These are phyloP conservation scores for Aspergillus piperis DNA, from an alignment of 2,329 filamentous ascomycete species.

Conservation along the genomic window DNA sequence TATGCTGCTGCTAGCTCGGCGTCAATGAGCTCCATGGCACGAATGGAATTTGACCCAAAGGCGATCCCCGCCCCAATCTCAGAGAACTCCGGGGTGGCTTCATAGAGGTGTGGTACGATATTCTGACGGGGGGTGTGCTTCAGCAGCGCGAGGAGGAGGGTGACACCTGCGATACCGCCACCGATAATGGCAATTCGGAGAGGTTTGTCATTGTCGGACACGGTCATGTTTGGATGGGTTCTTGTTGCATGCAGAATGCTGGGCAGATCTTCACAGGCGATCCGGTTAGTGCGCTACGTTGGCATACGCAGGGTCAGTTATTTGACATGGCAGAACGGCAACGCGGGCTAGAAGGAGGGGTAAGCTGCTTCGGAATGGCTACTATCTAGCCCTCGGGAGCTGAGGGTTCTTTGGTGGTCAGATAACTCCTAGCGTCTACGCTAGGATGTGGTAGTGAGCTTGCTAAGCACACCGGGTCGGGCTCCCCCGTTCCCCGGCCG, in stretches of 20 bases:
- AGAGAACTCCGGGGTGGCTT: neutral
- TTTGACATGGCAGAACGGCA: too few species aligned
- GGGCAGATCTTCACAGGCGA: neutral
- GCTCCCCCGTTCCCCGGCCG: too few species aligned
- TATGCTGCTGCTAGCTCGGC: neutral
- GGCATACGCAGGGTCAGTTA: neutral
- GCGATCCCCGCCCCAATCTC: conserved; percentile 7
- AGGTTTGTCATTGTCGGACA: neutral
- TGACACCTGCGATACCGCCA: conserved; percentile 8
- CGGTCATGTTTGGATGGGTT: neutral
- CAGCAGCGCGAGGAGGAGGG: neutral
- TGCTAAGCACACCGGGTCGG: too few species aligned
- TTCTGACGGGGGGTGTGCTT: neutral
- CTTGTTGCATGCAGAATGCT: neutral
- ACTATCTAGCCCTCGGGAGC: too few species aligned
- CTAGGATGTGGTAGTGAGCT: too few species aligned
- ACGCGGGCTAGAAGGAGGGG: too few species aligned
- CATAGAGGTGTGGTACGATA: conserved; percentile 2
- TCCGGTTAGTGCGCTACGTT: neutral
- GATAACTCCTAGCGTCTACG: too few species aligned
- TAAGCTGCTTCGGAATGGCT: too few species aligned
- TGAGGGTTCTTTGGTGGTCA: too few species aligned
- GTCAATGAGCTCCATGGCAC: neutral
- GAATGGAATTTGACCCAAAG: conserved; percentile 2
- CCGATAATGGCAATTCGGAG: conserved; percentile 10